Base-by-base conservation (phyloP, 1,139 yeast species). In the Kurtzmaniella natalensis region DNA sequence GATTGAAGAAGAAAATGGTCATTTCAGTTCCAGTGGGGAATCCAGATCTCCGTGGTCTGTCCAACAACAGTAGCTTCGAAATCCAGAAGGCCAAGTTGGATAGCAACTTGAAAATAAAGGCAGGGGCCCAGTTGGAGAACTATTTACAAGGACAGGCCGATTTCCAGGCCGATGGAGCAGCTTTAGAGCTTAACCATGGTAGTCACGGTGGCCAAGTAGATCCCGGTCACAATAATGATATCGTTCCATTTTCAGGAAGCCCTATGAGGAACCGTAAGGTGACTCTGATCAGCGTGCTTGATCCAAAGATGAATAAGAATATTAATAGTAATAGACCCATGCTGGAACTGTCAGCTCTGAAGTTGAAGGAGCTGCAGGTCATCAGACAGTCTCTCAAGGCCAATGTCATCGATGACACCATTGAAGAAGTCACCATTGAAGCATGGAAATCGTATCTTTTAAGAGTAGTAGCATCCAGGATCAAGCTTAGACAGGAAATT, bases 401-500 rank as follows among this genome's bases (percentile, higher is more conserved):
- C 3, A 28, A 36, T 2, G 20, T 35, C 4, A 22, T 35, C 8
- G 30, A 32, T 18, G 35, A 34, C 9, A 10, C 29, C 7, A 20
- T 27, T 5, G 39, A 36, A 16, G 35, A 39, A 14, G 51, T 53
- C 25, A 34, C 60, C 19, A 44, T 50, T 5, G 55, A 51, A 15
- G 45, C 60, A n/a, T 69, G 75, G 75, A 54, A 52, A 31, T 48
- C 45, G 16, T 69, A 69, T 43, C 59, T 69, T 37, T 38, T 50
- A 20, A 51, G 51, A 29, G 73, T 68, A n/a, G 41, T 67, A 10
- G 49, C 51, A 31, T 65, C 61, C 40, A 44, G 75, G 29, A 66
- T 69, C 26, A 59, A 57, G 38, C 52, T 69, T 35, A 55, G 74
- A 33, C 72, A 66, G 41, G 75, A 69, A 42, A 67, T 69, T 35